These are phyloP conservation scores for Cladosporium sp. DNA, from an alignment of 2,329 filamentous ascomycete genomes.

Conservation along the genomic window DNA sequence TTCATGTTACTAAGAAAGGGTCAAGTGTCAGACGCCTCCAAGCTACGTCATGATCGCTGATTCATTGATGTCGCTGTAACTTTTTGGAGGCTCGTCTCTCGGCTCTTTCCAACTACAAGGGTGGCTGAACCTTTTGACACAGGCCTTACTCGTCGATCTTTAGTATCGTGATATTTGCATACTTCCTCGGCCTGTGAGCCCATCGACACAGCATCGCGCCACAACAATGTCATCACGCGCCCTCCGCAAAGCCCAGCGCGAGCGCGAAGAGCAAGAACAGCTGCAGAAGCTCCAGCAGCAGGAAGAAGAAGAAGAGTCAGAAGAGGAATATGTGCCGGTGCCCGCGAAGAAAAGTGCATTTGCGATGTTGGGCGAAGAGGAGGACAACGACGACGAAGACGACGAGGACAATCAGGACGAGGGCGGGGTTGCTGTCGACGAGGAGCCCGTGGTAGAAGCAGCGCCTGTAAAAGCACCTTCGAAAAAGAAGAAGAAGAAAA, in stretches of 20 bases:
- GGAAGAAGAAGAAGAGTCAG: conserved; percentile 41
- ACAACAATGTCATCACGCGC: conserved; percentile 62
- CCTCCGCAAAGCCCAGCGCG: conserved; percentile 64
- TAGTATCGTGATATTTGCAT: background rate
- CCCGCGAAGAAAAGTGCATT: conserved; percentile 48
- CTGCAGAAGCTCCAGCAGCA: conserved; percentile 42
- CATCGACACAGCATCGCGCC: background rate
- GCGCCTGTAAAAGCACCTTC: conserved; percentile 30
- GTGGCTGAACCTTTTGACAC: background rate
- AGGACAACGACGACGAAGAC: conserved; percentile 41
- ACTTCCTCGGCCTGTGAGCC: background rate
- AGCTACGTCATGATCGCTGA: background rate
- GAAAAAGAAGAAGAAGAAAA: conserved; percentile 61
- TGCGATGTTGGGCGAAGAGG: conserved; percentile 47
- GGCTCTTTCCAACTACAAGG: background rate
- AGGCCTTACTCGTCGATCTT: background rate
- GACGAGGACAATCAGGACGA: conserved; percentile 32
- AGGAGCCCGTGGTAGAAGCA: conserved; percentile 38
- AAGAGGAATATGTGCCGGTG: conserved; percentile 39
- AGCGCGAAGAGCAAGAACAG: conserved; percentile 60
- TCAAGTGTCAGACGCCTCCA: background rate
- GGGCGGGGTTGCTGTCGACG: conserved; percentile 30
- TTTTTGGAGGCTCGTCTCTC: background rate
- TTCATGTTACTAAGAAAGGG: background rate
- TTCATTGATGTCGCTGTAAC: background rate